Percentiles rank a stretch among this genome's conserved stretches.
These are phyloP conservation scores for Suhomyces kilbournensis DNA, from an alignment of 805 yeast genomes.

Conservation along the genomic window DNA sequence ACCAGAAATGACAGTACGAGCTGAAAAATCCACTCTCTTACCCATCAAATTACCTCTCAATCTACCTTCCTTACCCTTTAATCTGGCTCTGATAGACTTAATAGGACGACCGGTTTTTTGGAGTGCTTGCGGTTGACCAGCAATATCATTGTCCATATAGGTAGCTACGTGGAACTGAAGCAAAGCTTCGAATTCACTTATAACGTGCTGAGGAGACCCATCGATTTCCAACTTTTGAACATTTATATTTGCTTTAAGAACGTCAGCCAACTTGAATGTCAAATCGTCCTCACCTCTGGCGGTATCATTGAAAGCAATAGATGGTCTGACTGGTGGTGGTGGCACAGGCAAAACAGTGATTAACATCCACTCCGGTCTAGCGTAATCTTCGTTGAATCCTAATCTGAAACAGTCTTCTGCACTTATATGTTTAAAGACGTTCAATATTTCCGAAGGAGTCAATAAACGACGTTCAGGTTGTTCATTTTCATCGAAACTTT, in stretches of 20 bases:
- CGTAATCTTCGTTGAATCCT: constrained; percentile 93
- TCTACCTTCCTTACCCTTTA: constrained; percentile 99
- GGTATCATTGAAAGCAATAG: constrained; percentile 95
- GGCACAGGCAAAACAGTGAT: constrained; percentile 98
- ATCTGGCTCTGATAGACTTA: constrained; percentile 97
- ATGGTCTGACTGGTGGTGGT: constrained; percentile 99
- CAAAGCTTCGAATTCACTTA: constrained; percentile 92
- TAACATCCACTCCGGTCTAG: constrained; percentile 98
- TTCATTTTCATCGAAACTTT: constrained; percentile 74
- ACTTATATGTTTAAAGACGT: constrained; percentile 87
- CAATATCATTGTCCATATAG: constrained; percentile 98
- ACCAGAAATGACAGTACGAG: constrained; percentile 98
- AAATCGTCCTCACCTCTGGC: constrained; percentile 99
- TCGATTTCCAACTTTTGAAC: constrained; percentile 97
- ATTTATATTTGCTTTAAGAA: constrained; percentile 91
- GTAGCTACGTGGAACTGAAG: constrained; percentile 98
- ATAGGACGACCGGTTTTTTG: constrained; percentile 99
- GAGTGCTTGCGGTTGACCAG: constrained; percentile 98
- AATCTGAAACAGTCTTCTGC: constrained; percentile 75
- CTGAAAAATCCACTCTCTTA: constrained; percentile 98
- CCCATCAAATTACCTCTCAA: constrained; percentile 99
- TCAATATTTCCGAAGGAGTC: constrained; percentile 83
- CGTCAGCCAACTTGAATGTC: constrained; percentile 95
- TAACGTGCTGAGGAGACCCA: constrained; percentile 98
- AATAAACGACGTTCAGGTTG: constrained; percentile 90